Conservation (phyloP, 1,284 basidiomycete genomes). For the Inonotus obliquus region DNA sequence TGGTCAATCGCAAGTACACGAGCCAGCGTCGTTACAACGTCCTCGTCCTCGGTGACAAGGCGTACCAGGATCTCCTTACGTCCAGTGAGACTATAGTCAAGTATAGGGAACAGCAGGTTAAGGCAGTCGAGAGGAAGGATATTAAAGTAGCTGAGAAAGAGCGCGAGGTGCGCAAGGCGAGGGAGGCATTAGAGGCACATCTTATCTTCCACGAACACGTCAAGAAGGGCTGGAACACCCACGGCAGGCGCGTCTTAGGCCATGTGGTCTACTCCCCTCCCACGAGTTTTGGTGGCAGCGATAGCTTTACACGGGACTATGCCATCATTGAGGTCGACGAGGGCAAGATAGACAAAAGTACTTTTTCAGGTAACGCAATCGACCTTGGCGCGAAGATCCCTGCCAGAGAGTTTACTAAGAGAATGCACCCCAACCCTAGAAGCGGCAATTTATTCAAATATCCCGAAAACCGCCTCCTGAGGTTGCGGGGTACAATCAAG, state of each 20-base stretch:
- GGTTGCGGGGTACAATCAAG: no score
- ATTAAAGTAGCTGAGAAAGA: background rate
- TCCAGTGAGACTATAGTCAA: no score
- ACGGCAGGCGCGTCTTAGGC: constrained; percentile 28
- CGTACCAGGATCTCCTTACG: no score
- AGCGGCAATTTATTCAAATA: no score
- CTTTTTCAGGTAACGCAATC: constrained; percentile 17
- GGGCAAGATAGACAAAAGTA: constrained; percentile 19
- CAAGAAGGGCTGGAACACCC: constrained; percentile 10
- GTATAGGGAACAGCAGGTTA: no score
- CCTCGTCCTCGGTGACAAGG: no score
- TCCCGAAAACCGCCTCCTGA: no score
- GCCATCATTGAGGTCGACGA: constrained; percentile 28
- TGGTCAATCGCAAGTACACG: no score
- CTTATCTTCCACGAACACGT: constrained; percentile 19
- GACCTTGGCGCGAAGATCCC: constrained; percentile 19
- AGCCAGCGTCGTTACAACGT: no score
- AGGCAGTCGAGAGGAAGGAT: constrained; percentile 15
- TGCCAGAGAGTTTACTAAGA: no score
- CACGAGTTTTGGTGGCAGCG: constrained; percentile 23
- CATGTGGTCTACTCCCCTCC: constrained; percentile 29
- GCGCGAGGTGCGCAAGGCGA: background rate
- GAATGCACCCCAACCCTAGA: no score
- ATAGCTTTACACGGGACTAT: constrained; percentile 27
- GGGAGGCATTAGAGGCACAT: constrained; percentile 19